Conservation (phyloP, 73 alveolate species). For the Symbiodinium natans region DNA sequence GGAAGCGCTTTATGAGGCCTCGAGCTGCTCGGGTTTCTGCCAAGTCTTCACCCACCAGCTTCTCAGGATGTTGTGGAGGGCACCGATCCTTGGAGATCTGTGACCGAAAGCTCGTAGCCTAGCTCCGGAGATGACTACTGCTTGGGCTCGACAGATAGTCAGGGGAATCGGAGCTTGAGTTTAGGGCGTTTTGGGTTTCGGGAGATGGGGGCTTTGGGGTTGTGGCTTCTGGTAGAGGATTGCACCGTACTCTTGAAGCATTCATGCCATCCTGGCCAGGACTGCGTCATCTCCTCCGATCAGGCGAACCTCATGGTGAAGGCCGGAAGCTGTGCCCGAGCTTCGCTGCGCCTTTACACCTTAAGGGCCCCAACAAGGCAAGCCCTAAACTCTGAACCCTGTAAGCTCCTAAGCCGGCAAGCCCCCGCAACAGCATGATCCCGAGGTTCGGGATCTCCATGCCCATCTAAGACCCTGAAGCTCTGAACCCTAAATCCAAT, state of each 20-base stretch:
- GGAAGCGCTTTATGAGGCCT: constrained; percentile 74
- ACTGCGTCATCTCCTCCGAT: constrained; percentile 58
- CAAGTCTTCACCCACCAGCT: not conserved
- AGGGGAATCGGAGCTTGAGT: not conserved
- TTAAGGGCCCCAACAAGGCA: not conserved
- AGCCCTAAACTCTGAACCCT: not conserved
- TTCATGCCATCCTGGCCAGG: not conserved
- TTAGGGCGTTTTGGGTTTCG: not conserved
- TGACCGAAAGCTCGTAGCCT: not conserved
- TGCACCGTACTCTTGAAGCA: not conserved
- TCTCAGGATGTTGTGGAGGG: not conserved
- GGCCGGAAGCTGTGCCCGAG: not conserved
- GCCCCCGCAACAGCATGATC: not conserved
- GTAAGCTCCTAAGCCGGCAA: not conserved
- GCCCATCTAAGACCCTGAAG: too few species aligned
- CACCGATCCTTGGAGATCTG: not conserved
- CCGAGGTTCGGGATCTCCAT: too few species aligned
- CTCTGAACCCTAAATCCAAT: not conserved
- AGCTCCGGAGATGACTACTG: not conserved
- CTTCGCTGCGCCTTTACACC: not conserved
- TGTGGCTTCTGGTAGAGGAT: not conserved
- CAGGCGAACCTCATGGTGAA: constrained; percentile 72
- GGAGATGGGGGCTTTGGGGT: not conserved
- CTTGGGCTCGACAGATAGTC: not conserved
- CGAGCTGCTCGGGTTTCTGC: not conserved